Base-by-base conservation (phyloP, 768 basidiomycete genomes). In the Suillus hirtellus region DNA sequence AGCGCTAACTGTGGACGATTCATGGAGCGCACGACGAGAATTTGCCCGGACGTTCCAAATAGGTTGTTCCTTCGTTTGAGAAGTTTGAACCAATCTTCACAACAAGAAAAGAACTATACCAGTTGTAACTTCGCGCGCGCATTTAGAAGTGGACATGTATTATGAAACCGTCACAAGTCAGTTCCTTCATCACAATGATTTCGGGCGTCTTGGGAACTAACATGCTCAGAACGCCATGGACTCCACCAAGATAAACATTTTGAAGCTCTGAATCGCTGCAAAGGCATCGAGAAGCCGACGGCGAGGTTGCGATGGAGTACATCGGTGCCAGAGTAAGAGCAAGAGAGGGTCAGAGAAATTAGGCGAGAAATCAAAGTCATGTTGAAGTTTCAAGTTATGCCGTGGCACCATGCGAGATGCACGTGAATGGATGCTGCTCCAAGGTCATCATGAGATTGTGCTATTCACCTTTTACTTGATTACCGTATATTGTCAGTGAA, bases 141-240 rank as follows among this genome's bases (percentile, higher is more conserved):
- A 82, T 24, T 73, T 71, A 50, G 87, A 77, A 17, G 70, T 78
- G 40, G 73, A 79, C 31, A 31, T 31, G 31, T 6, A 31, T 31
- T 46, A 69, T 71, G 60, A 69, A 65, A 21, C 76, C 75, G 50
- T 69, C 78, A 24, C 71, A 78, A 38, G 71, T 72, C 46, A 78
- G 67, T 64, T 82, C 75, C 61, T 82, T 78, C 65, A 81, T 77
- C 44, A 80, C 69, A 46, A 87, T 75, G 1, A 71, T 71, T 60
- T 79, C 75, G 1, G 78, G 76, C 34, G 71, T 72, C 66, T 82
- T 81, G 6, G 79, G 77, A 59, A 84, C 75, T 17, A 77, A 75
- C 27, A 83, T 63, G 56, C 78, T 79, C 0, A 81, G 80, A 17
- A 72, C 49, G 14, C 77, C 79, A 55, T 78, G 72, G n/a, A 81